phyloP scores from a whole-genome alignment of 257 asterid genomes.

The Eucommia ulmoides region DNA sequence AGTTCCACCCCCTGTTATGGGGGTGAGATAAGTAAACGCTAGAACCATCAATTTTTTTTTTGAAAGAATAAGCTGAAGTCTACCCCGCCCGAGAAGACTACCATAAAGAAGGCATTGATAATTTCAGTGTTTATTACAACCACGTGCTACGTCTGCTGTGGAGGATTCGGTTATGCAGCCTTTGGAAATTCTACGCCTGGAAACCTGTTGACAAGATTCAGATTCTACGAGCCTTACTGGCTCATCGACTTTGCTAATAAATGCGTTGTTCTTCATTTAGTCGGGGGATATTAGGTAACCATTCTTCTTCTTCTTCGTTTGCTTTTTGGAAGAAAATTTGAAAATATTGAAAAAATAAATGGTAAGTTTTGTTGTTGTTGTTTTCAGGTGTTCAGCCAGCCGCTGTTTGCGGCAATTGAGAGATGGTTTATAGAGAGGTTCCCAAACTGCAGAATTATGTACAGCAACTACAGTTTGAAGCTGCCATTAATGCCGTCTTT shows the following conservation, averaged over 20 bases:
- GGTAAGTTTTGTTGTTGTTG: no score
- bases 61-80: slow-evolving; percentile 64
- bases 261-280: slow-evolving; percentile 43
- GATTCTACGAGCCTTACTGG: slow-evolving; percentile 73
- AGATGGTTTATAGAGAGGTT: slow-evolving; percentile 27
- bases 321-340: neutral
- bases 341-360: neutral
- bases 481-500: slow-evolving; percentile 18
- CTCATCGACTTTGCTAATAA: slow-evolving; percentile 57
- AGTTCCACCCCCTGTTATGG: no score
- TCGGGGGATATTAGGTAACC: slow-evolving; percentile 78
- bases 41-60: no score
- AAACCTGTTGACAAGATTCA: slow-evolving; percentile 63
- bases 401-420: slow-evolving; percentile 56
- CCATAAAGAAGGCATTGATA: slow-evolving; percentile 57
- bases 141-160: slow-evolving; percentile 45
- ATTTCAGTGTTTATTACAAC: slow-evolving; percentile 29
- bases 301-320: no score
- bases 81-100: slow-evolving; percentile 46
- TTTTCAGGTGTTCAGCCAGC: slow-evolving; percentile 56
- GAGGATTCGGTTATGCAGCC: slow-evolving; percentile 67
- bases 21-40: no score
- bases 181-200: slow-evolving; percentile 56
- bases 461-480: slow-evolving; percentile 20
- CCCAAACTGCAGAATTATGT: slow-evolving; percentile 29